These are phyloP conservation scores for Salpingoeca rosetta DNA, from an alignment of 78 protist genomes.

Conservation along the genomic window DNA sequence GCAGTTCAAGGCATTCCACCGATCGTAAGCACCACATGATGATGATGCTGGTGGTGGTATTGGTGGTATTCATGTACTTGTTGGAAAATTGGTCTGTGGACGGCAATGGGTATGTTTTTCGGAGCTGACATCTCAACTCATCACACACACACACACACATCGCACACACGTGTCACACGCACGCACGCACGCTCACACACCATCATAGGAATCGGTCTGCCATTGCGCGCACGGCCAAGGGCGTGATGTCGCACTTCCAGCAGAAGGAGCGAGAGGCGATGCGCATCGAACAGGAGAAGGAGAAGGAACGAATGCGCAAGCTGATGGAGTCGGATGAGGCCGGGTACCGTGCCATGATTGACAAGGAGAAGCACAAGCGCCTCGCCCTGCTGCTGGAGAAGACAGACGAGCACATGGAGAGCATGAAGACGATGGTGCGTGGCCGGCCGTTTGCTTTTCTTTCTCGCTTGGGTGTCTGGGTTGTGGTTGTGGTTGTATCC, in stretches of 20 bases:
- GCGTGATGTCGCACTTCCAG: not conserved
- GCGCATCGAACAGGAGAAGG: not conserved
- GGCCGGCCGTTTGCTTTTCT: too few species aligned
- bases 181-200: not conserved
- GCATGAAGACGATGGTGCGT: not conserved
- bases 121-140: too few species aligned
- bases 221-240: not conserved
- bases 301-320: not conserved
- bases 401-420: not conserved
- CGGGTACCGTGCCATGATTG: not conserved
- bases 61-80: too few species aligned
- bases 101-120: too few species aligned
- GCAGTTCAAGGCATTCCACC: too few species aligned
- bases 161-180: not conserved
- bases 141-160: not conserved
- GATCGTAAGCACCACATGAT: too few species aligned
- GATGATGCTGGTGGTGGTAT: too few species aligned
- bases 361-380: not conserved
- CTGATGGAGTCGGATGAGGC: not conserved
- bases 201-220: not conserved
- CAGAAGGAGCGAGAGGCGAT: not conserved
- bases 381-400: not conserved
- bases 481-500: too few species aligned
- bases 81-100: too few species aligned
- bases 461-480: too few species aligned